These are phyloP conservation scores for Hippophae gyantsensis DNA, from an alignment of 306 rosid species.

Conservation along the genomic window DNA sequence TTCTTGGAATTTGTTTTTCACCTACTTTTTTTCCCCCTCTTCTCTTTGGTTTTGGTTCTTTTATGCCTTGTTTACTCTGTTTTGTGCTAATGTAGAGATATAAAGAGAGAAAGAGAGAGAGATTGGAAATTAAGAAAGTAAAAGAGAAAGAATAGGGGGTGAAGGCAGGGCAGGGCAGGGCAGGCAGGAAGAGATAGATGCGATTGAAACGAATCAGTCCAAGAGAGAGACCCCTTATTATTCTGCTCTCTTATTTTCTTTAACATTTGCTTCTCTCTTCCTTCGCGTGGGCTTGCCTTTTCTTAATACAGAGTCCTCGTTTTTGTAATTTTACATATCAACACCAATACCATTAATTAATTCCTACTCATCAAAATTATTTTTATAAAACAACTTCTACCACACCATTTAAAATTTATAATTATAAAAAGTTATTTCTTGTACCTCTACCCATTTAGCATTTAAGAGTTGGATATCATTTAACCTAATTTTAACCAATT, in stretches of 20 bases:
- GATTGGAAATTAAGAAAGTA: constrained; percentile 1
- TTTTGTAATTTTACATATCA: constrained; percentile 22
- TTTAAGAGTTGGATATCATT: too few relatives aligned
- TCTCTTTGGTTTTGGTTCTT: constrained; percentile 1
- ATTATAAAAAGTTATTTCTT: too few relatives aligned
- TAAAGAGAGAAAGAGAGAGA: constrained; percentile 5
- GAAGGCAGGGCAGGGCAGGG: not conserved
- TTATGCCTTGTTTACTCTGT: constrained; percentile 11
- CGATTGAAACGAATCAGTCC: constrained; percentile 76
- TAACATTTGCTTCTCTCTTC: constrained; percentile 22
- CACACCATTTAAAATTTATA: too few relatives aligned
- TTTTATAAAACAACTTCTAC: too few relatives aligned
- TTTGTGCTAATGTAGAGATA: not conserved
- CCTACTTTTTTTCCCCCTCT: constrained; percentile 22
- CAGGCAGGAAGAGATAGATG: constrained; percentile 42
- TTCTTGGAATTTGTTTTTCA: constrained; percentile 25
- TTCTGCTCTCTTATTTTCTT: constrained; percentile 22
- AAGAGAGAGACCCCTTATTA: constrained; percentile 55
- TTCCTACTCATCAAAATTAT: not conserved
- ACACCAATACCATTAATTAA: constrained; percentile 11
- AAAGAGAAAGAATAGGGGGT: constrained; percentile 16
- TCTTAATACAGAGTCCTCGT: constrained; percentile 27
- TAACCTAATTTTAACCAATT: too few relatives aligned
- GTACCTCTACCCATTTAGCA: too few relatives aligned
- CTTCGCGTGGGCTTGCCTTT: constrained; percentile 52